Percentiles rank a stretch among this genome's conserved stretches.
Conservation (phyloP, 1,284 basidiomycete genomes). For the Ceratobasidium theobromae region DNA sequence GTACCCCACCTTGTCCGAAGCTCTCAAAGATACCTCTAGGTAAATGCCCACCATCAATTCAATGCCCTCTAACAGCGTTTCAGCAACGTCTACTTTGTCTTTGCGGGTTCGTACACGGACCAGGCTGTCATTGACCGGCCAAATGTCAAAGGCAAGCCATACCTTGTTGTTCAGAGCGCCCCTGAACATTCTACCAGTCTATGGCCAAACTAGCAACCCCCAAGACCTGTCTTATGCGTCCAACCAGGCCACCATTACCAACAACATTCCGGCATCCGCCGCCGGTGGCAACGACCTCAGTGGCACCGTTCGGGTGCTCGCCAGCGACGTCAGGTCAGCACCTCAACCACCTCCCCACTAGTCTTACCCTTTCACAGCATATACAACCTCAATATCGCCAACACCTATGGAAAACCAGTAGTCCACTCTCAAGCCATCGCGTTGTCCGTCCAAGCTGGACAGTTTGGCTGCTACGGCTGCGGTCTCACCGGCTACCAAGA, state of each 20-base stretch:
- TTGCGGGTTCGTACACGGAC: constrained; percentile 35
- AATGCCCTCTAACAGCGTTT: neutral
- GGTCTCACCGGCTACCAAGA: constrained; percentile 37
- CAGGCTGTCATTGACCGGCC: constrained; percentile 32
- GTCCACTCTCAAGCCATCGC: constrained; percentile 37
- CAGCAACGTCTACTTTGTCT: constrained; percentile 35
- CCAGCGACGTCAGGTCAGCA: constrained; percentile 34
- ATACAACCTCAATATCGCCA: constrained; percentile 38
- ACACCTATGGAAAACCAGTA: constrained; percentile 36
- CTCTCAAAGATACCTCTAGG: constrained; percentile 36
- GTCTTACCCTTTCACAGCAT: neutral
- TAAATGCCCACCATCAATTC: neutral
- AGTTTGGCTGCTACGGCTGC: constrained; percentile 37
- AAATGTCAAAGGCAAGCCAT: constrained; percentile 27
- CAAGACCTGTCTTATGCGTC: constrained; percentile 12
- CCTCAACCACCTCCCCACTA: neutral
- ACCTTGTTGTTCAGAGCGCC: neutral
- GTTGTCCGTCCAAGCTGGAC: constrained; percentile 34
- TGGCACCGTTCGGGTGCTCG: constrained; percentile 36
- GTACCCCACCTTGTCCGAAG: constrained; percentile 35
- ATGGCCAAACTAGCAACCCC: constrained; percentile 29
- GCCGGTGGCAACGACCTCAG: constrained; percentile 37
- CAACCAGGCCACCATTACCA: constrained; percentile 36
- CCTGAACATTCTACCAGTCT: neutral
- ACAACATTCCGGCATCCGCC: constrained; percentile 30